A percentile compares a stretch with the other conserved stretches of the same genome.
Evolutionary conservation across 2,329 filamentous ascomycete species (phyloP).

Genomic region (Alternaria novae-zelandiae): DNA sequence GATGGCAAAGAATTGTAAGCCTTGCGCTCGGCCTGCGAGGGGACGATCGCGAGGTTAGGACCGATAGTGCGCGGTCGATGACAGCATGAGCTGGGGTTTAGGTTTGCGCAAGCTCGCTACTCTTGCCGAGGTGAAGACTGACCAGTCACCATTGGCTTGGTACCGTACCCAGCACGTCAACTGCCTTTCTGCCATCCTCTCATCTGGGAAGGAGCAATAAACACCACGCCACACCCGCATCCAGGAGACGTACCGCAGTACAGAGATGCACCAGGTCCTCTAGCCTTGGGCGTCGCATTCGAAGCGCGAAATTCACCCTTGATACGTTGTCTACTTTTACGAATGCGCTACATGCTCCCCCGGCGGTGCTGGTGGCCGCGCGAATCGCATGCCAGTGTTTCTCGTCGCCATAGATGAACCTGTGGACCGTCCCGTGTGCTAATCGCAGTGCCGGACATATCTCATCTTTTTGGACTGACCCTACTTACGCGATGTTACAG

Average conservation of each 20-base stretch:
- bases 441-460: background rate
- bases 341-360: background rate
- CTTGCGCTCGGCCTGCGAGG: background rate
- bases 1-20: background rate
- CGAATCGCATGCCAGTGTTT: background rate
- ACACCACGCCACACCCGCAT: background rate
- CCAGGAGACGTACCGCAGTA: background rate
- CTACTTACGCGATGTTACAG: background rate
- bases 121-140: background rate
- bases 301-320: background rate
- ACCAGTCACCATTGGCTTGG: background rate
- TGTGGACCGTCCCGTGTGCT: background rate
- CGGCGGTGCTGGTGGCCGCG: background rate
- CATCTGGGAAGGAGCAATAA: background rate
- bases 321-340: background rate
- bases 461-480: background rate
- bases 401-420: background rate
- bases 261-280: background rate
- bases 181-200: background rate
- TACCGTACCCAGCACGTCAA: background rate
- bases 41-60: background rate
- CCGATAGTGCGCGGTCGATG: background rate
- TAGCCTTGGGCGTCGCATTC: background rate
- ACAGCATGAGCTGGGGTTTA: background rate
- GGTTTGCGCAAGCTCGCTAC: background rate